phyloP scores from a whole-genome alignment of 208 protist genomes.

The Borovskyia barvae region DNA sequence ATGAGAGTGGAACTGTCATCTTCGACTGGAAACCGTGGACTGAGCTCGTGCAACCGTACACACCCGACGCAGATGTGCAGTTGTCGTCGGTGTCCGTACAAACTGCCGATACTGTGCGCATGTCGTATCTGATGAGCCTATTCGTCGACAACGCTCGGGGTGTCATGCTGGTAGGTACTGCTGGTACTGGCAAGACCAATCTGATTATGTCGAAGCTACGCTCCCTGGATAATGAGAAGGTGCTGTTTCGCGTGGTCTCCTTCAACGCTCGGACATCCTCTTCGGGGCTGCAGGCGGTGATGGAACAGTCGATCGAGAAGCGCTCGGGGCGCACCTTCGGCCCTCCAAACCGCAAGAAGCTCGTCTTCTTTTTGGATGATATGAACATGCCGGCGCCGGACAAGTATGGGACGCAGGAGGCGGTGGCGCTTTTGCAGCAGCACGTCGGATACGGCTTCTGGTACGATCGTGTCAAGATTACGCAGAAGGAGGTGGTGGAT shows the following conservation, averaged over 20 bases:
- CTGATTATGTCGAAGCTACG: constrained; percentile 96
- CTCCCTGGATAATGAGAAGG: constrained; percentile 90
- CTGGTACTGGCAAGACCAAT: constrained; percentile 97
- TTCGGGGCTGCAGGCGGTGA: constrained; percentile 91
- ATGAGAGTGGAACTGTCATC: constrained; percentile 63
- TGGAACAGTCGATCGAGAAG: constrained; percentile 97
- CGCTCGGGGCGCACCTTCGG: constrained; percentile 95
- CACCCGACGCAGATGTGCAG: constrained; percentile 79
- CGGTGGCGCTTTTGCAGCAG: constrained; percentile 97
- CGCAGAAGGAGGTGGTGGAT: constrained; percentile 95
- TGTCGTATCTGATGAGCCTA: constrained; percentile 94
- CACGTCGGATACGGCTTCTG: constrained; percentile 98
- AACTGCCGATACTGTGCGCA: constrained; percentile 94
- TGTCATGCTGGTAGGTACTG: constrained; percentile 96
- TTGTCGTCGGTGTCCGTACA: constrained; percentile 93
- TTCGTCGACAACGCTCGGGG: constrained; percentile 93
- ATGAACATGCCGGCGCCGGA: constrained; percentile 99
- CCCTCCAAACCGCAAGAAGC: constrained; percentile 95
- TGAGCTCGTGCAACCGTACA: constrained; percentile 92
- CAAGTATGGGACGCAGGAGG: constrained; percentile 98
- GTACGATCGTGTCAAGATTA: constrained; percentile 96
- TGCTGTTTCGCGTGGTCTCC: constrained; percentile 92
- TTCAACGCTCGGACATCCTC: constrained; percentile 97
- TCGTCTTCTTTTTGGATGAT: constrained; percentile 98
- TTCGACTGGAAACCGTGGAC: constrained; percentile 93